phyloP scores from a whole-genome alignment of 805 yeast species.

The Candida orba region DNA sequence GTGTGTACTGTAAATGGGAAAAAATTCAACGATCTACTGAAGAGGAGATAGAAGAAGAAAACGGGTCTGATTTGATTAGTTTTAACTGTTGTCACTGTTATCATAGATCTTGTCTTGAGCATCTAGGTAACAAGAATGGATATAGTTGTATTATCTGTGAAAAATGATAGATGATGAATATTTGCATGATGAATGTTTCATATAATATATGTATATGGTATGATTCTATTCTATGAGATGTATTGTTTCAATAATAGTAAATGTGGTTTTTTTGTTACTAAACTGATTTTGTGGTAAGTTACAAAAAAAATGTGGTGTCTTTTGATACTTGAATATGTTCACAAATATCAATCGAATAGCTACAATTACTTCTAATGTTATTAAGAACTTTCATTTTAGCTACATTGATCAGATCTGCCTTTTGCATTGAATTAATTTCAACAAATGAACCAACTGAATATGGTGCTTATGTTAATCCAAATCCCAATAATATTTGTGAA shows the following conservation, averaged over 20 bases:
- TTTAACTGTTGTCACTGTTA: constrained; percentile 65
- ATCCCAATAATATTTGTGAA: constrained; percentile 38
- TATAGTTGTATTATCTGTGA: constrained; percentile 37
- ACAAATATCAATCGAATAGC: not conserved
- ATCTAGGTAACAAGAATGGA: constrained; percentile 32
- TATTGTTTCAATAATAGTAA: too few relatives aligned
- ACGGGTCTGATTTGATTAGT: constrained; percentile 33
- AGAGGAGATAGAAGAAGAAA: constrained; percentile 1
- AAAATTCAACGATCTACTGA: constrained; percentile 22
- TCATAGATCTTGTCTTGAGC: constrained; percentile 49
- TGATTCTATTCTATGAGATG: too few relatives aligned
- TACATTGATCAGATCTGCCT: not conserved
- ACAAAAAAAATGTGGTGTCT: not conserved
- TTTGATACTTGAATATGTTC: too few relatives aligned
- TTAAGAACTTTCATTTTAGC: constrained; percentile 3
- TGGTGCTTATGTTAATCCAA: constrained; percentile 40
- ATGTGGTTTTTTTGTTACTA: not conserved
- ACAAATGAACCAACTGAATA: constrained; percentile 24
- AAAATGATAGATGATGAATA: not conserved
- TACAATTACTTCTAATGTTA: constrained; percentile 9
- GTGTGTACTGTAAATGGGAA: constrained; percentile 53
- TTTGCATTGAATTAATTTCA: constrained; percentile 14
- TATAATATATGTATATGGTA: too few relatives aligned
- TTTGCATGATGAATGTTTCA: not conserved
- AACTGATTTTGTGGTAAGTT: not conserved